phyloP scores from a whole-genome alignment of 2,329 filamentous ascomycete genomes.

The Nemania bipapillata region DNA sequence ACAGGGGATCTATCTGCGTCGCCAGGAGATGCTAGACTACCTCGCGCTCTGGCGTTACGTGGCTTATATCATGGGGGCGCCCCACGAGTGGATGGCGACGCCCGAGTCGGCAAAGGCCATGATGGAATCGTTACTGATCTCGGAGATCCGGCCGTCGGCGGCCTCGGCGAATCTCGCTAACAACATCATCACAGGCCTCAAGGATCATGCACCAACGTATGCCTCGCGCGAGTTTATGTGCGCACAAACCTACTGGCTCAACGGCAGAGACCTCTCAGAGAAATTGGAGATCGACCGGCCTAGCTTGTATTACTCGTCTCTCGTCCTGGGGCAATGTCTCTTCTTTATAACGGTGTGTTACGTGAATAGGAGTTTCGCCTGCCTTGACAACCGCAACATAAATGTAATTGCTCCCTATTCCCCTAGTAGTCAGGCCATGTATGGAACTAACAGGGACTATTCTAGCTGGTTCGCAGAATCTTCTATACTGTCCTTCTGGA shows the following conservation, averaged over 20 bases:
- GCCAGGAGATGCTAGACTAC: slow-evolving; percentile 74
- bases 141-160: slow-evolving; percentile 73
- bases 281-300: slow-evolving; percentile 68
- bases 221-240: slow-evolving; percentile 73
- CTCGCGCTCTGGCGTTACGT: slow-evolving; percentile 81
- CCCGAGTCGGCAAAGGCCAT: slow-evolving; percentile 66
- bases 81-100: slow-evolving; percentile 68
- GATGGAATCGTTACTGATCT: slow-evolving; percentile 74
- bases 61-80: slow-evolving; percentile 75
- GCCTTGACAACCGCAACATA: slow-evolving; percentile 62
- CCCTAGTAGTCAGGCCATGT: slow-evolving; percentile 39
- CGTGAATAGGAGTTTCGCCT: slow-evolving; percentile 53
- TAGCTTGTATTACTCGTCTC: slow-evolving; percentile 65
- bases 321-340: slow-evolving; percentile 73
- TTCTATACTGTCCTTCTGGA: slow-evolving; percentile 72
- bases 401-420: slow-evolving; percentile 50
- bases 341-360: slow-evolving; percentile 70
- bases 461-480: slow-evolving; percentile 60
- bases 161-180: slow-evolving; percentile 74
- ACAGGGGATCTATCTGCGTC: slow-evolving; percentile 74
- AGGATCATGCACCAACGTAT: slow-evolving; percentile 72
- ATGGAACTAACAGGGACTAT: not conserved
- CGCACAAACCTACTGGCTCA: slow-evolving; percentile 75
- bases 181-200: slow-evolving; percentile 78
- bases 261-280: slow-evolving; percentile 71